phyloP scores from a whole-genome alignment of 1,284 basidiomycete genomes.

The Austroboletus niveus region DNA sequence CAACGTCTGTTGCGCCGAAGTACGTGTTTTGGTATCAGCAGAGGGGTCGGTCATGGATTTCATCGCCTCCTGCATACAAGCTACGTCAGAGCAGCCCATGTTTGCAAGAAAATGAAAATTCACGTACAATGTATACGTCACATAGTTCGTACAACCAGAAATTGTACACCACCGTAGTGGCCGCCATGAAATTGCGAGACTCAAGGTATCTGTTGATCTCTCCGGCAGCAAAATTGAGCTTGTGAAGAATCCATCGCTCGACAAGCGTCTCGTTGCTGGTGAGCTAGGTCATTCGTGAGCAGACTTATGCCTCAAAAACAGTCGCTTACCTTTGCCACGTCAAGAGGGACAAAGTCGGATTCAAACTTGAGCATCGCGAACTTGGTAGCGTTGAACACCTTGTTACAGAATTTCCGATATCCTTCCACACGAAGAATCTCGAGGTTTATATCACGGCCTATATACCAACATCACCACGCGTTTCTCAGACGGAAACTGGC shows the following conservation, averaged over 20 bases:
- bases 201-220: constrained; percentile 78
- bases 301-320: not conserved
- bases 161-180: constrained; percentile 83
- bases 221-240: constrained; percentile 79
- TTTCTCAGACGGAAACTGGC: not conserved
- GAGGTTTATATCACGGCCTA: constrained; percentile 92
- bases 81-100: constrained; percentile 3
- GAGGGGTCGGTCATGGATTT: constrained; percentile 91
- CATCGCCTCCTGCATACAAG: constrained; percentile 79
- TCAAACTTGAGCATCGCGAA: constrained; percentile 97
- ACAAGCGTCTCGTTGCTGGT: constrained; percentile 90
- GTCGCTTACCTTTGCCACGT: constrained; percentile 58
- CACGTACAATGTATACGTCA: constrained; percentile 92
- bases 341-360: constrained; percentile 73
- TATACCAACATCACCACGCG: not conserved
- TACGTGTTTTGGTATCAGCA: constrained; percentile 58
- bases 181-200: constrained; percentile 90
- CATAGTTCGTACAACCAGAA: constrained; percentile 99
- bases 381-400: constrained; percentile 99
- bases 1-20: constrained; percentile 92
- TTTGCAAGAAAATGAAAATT: not conserved
- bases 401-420: constrained; percentile 99
- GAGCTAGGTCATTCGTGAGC: constrained; percentile 48
- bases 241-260: constrained; percentile 95
- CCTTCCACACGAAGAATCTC: constrained; percentile 98